Evolutionary conservation across 2,329 filamentous ascomycete species (phyloP).

Genomic region (Colletotrichum siamense): DNA sequence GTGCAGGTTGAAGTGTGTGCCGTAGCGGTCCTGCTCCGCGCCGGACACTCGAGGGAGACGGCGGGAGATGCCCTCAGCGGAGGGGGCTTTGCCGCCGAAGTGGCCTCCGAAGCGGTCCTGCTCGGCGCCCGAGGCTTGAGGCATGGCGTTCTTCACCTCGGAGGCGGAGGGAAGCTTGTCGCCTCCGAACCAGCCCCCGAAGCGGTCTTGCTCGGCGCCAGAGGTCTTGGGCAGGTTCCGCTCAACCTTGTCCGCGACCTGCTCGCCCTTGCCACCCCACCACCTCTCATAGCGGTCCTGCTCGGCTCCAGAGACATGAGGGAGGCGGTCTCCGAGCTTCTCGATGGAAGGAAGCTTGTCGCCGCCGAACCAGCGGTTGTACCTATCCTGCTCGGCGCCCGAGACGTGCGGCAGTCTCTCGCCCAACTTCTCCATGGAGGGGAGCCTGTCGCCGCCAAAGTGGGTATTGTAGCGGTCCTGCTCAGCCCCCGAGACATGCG

Average conservation of each 20-base stretch:
- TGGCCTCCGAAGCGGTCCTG: constrained; percentile 14
- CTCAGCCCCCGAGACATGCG: constrained; percentile 24
- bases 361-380: constrained; percentile 22
- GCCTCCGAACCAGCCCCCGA: constrained; percentile 18
- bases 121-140: constrained; percentile 8
- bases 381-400: constrained; percentile 24
- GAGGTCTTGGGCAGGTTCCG: constrained; percentile 10
- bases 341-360: constrained; percentile 5
- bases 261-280: constrained; percentile 3
- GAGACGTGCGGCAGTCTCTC: constrained; percentile 11
- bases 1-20: constrained; percentile 25
- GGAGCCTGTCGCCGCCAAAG: constrained; percentile 24
- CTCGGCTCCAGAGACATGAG: constrained; percentile 20
- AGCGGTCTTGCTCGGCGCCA: constrained; percentile 25
- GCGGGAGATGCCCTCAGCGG: background rate
- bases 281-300: constrained; percentile 25
- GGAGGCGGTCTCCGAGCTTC: constrained; percentile 7
- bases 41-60: constrained; percentile 9
- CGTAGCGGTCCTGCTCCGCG: constrained; percentile 26
- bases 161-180: constrained; percentile 25
- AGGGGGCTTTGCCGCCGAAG: constrained; percentile 15
- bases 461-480: constrained; percentile 27
- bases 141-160: constrained; percentile 15
- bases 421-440: background rate
- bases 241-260: constrained; percentile 3